phyloP scores from a whole-genome alignment of 345 rosid genomes.

The Physaria fendleri region DNA sequence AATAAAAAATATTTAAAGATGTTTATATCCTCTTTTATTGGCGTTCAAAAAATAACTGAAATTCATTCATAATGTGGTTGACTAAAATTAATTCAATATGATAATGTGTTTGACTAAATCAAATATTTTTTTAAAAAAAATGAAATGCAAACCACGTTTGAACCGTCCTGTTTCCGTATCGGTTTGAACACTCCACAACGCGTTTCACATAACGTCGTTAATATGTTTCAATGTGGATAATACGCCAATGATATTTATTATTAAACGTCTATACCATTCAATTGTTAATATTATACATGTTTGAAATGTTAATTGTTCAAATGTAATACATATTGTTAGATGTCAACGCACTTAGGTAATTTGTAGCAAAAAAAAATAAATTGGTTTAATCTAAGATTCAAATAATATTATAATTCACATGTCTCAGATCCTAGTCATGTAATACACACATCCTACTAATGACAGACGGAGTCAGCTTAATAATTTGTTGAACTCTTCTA shows the following conservation, averaged over 20 bases:
- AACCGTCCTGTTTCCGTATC: background rate
- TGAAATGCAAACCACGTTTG: background rate
- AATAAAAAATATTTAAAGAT: no score
- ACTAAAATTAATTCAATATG: background rate
- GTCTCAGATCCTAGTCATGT: conserved; percentile 30
- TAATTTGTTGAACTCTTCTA: background rate
- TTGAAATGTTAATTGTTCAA: background rate
- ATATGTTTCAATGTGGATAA: background rate
- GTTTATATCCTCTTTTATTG: no score
- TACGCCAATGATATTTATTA: background rate
- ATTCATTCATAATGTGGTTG: no score
- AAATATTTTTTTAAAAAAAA: background rate
- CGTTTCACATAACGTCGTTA: background rate
- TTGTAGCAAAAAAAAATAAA: background rate
- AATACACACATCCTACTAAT: background rate
- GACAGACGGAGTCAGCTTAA: background rate
- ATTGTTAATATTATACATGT: background rate
- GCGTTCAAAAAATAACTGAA: no score
- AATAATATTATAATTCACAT: background rate
- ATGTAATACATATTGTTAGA: background rate
- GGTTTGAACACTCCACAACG: background rate
- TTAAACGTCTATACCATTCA: background rate
- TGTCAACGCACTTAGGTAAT: conserved; percentile 5
- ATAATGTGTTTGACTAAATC: background rate
- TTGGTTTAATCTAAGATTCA: background rate